A percentile compares a stretch with the other conserved stretches of the same genome.
Conservation (phyloP, 257 asterid genomes). For the Lycium barbarum region DNA sequence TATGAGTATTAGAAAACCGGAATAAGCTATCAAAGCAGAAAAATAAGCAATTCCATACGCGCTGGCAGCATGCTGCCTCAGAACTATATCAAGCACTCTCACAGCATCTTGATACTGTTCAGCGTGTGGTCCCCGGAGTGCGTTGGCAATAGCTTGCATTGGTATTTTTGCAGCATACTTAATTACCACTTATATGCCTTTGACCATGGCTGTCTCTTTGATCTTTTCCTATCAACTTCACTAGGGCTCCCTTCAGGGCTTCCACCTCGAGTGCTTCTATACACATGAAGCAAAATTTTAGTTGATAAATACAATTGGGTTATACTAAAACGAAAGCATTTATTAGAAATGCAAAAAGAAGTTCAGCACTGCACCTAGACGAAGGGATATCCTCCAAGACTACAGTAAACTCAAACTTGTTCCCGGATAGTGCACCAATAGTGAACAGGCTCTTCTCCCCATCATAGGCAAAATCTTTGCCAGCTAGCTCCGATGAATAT, state of each 20-base stretch:
- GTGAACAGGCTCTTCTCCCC: slow-evolving; percentile 72
- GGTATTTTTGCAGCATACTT: too few species aligned
- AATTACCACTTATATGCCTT: slow-evolving; percentile 43
- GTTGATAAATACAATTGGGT: not conserved
- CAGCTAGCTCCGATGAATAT: slow-evolving; percentile 46
- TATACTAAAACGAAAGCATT: not conserved
- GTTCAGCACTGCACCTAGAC: slow-evolving; percentile 40
- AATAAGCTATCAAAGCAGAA: too few species aligned
- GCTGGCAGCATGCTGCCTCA: too few species aligned
- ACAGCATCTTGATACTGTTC: too few species aligned
- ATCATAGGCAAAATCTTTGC: slow-evolving; percentile 63
- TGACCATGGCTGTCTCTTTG: slow-evolving; percentile 42
- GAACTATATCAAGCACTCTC: too few species aligned
- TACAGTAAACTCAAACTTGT: slow-evolving; percentile 58
- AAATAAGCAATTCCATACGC: too few species aligned
- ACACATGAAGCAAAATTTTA: not conserved
- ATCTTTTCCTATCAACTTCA: slow-evolving; percentile 53
- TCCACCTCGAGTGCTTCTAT: slow-evolving; percentile 41
- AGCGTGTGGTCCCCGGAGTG: too few species aligned
- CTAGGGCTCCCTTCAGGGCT: slow-evolving; percentile 42
- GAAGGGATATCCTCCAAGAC: slow-evolving; percentile 50
- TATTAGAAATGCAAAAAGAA: not conserved
- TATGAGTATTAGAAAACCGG: too few species aligned
- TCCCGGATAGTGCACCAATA: slow-evolving; percentile 65
- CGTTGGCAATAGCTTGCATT: too few species aligned